Evolutionary conservation across 345 rosid species (phyloP).

Genomic region (Syzygium aromaticum): DNA sequence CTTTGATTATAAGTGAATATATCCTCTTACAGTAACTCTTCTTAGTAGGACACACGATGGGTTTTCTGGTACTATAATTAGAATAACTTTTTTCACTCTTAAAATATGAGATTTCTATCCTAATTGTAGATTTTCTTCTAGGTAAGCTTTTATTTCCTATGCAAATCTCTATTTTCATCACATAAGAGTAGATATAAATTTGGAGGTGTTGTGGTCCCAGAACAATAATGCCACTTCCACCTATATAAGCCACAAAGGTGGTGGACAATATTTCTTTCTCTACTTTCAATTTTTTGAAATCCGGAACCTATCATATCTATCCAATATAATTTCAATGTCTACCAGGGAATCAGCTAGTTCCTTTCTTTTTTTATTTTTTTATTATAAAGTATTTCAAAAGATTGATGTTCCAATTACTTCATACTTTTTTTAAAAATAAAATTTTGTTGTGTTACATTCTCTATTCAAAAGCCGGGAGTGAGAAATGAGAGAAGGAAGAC

Average conservation of each 20-base stretch:
- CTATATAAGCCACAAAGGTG: neutral
- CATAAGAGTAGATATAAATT: neutral
- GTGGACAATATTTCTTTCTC: neutral
- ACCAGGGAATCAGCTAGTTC: rapidly evolving
- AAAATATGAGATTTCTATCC: neutral
- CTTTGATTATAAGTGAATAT: neutral
- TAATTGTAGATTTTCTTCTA: neutral
- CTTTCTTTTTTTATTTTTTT: neutral
- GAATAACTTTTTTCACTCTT: neutral
- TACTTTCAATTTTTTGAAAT: too few species aligned
- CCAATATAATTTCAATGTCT: neutral
- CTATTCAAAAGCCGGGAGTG: neutral
- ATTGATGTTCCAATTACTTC: neutral
- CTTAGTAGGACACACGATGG: neutral
- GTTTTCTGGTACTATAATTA: neutral
- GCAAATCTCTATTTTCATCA: neutral
- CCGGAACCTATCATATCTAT: neutral
- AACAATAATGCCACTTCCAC: neutral
- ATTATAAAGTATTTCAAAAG: neutral
- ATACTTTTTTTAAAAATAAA: neutral
- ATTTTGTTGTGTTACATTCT: neutral
- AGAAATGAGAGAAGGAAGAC: neutral
- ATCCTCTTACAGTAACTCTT: neutral
- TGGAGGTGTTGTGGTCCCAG: neutral
- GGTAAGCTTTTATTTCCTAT: neutral